These are phyloP conservation scores for Dactylonectria macrodidyma DNA, from an alignment of 2,329 filamentous ascomycete genomes.

Conservation along the genomic window DNA sequence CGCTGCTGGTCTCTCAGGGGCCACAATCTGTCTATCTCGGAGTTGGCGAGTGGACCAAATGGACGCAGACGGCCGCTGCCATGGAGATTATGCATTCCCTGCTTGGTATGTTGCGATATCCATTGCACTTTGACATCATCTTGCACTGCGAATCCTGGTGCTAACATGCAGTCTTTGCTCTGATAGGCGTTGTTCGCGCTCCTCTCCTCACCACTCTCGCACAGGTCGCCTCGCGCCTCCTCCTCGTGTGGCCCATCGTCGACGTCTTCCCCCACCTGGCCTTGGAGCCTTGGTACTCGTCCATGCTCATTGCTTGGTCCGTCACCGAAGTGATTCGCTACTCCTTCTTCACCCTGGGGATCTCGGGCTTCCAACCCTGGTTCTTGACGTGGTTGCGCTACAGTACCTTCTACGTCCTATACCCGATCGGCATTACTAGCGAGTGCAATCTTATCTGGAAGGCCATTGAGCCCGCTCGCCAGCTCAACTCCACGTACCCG, in stretches of 20 bases:
- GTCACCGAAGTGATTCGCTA: constrained; percentile 95
- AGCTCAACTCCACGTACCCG: constrained; percentile 64
- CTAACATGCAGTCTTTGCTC: constrained; percentile 12
- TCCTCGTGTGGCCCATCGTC: constrained; percentile 91
- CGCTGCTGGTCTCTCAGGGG: constrained; percentile 67
- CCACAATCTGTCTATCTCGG: constrained; percentile 72
- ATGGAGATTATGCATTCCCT: constrained; percentile 89
- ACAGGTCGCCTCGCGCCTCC: constrained; percentile 89
- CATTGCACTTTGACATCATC: not conserved
- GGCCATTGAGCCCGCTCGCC: constrained; percentile 72
- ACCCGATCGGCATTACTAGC: constrained; percentile 91
- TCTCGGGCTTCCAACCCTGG: constrained; percentile 73
- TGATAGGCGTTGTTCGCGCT: constrained; percentile 84
- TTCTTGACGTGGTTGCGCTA: constrained; percentile 87
- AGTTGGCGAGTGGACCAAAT: constrained; percentile 78
- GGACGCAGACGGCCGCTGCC: constrained; percentile 86
- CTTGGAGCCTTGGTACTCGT: constrained; percentile 74
- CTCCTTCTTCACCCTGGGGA: constrained; percentile 86
- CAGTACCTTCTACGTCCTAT: constrained; percentile 93
- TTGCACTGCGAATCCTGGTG: not conserved
- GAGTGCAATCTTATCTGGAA: constrained; percentile 87
- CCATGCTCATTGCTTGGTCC: constrained; percentile 90
- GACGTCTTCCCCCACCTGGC: constrained; percentile 79
- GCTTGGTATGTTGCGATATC: constrained; percentile 68
- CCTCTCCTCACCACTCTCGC: constrained; percentile 88